Percentiles rank a stretch among this genome's conserved stretches.
Conservation (phyloP, 2,329 filamentous ascomycete species). For the Hysterium pulicare region DNA sequence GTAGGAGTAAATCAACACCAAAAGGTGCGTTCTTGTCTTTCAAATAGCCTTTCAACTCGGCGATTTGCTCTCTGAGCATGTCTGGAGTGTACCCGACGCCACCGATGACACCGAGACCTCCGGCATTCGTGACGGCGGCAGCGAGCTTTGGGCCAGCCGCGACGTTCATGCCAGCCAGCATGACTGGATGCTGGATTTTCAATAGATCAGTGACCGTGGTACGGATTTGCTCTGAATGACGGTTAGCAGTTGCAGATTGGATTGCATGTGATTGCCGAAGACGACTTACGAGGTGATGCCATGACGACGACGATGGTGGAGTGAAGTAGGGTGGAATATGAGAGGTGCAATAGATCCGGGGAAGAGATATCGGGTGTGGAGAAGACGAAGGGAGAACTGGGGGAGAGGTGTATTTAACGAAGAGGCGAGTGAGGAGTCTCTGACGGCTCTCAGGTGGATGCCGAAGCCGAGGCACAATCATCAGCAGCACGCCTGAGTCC, state of each 20-base stretch:
- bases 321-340: background rate
- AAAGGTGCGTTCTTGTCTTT: conserved; percentile 91
- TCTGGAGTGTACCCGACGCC: conserved; percentile 95
- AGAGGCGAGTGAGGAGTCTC: conserved; percentile 3
- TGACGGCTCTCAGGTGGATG: conserved; percentile 19
- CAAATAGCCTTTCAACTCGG: conserved; percentile 85
- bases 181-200: conserved; percentile 93
- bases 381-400: conserved; percentile 5
- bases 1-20: conserved; percentile 87
- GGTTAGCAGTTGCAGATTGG: conserved; percentile 18
- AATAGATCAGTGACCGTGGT: conserved; percentile 93
- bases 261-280: conserved; percentile 14
- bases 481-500: no score
- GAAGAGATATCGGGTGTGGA: background rate
- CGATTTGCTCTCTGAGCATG: conserved; percentile 93
- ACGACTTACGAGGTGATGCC: conserved; percentile 73
- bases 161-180: conserved; percentile 99
- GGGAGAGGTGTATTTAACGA: conserved; percentile 18
- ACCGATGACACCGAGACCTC: conserved; percentile 93
- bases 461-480: conserved; percentile 3
- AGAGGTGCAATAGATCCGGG: background rate
- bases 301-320: conserved; percentile 47
- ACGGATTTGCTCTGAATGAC: conserved; percentile 71
- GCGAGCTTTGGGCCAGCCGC: conserved; percentile 94
- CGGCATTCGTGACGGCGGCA: conserved; percentile 94